These are phyloP conservation scores for Karstenula rhodostoma DNA, from an alignment of 2,329 filamentous ascomycete species.

Conservation along the genomic window DNA sequence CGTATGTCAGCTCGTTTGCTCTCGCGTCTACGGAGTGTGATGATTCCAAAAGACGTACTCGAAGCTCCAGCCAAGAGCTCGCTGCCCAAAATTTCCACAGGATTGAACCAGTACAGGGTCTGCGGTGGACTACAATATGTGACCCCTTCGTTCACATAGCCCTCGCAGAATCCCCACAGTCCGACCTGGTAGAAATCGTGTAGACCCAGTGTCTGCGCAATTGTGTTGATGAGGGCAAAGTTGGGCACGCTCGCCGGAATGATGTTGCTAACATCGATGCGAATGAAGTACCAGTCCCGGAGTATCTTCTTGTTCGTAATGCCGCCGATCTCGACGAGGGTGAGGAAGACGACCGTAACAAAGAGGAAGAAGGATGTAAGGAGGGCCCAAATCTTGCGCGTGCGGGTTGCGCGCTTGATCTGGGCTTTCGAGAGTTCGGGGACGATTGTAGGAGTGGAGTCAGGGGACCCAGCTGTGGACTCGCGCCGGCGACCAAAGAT, in stretches of 20 bases:
- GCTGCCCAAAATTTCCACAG: slow-evolving; percentile 78
- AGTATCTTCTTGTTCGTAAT: slow-evolving; percentile 69
- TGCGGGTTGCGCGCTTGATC: slow-evolving; percentile 53
- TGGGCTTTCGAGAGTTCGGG: slow-evolving; percentile 47
- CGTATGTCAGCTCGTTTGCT: background rate
- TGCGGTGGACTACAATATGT: slow-evolving; percentile 76
- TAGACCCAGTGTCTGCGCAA: slow-evolving; percentile 83
- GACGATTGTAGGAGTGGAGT: slow-evolving; percentile 25
- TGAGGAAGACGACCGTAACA: slow-evolving; percentile 77
- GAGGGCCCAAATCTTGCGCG: slow-evolving; percentile 68
- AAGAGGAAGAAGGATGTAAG: slow-evolving; percentile 75
- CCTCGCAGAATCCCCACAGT: slow-evolving; percentile 91
- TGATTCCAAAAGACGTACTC: slow-evolving; percentile 57
- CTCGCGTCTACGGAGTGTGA: background rate
- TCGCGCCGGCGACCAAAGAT: slow-evolving; percentile 36
- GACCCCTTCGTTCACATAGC: slow-evolving; percentile 77
- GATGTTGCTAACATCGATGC: slow-evolving; percentile 82
- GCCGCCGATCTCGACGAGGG: slow-evolving; percentile 83
- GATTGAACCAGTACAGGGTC: slow-evolving; percentile 88
- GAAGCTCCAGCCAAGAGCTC: slow-evolving; percentile 84
- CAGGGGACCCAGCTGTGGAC: slow-evolving; percentile 25
- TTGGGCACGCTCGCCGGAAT: slow-evolving; percentile 77
- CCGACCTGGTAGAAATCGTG: slow-evolving; percentile 96
- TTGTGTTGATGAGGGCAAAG: slow-evolving; percentile 80
- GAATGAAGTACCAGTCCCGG: slow-evolving; percentile 81